These are phyloP conservation scores for Pichia californica DNA, from an alignment of 805 yeast species.

Conservation along the genomic window DNA sequence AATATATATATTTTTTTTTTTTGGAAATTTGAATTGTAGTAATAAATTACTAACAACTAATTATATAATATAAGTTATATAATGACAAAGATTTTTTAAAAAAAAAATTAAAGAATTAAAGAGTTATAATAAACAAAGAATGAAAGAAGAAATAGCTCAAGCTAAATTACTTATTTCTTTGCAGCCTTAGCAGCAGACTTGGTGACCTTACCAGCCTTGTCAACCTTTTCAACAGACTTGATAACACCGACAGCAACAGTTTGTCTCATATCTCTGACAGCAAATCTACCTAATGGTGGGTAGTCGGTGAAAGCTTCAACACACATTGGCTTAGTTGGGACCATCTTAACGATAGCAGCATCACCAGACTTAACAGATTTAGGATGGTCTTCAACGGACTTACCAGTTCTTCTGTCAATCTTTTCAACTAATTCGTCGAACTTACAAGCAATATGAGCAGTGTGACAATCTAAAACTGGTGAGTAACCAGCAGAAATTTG, in stretches of 20 bases:
- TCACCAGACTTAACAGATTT: constrained; percentile 95
- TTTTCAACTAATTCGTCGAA: constrained; percentile 75
- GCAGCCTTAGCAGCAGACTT: constrained; percentile 87
- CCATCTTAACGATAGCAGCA: constrained; percentile 88
- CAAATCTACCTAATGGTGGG: constrained; percentile 97
- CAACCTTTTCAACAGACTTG: constrained; percentile 85
- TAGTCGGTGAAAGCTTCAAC: constrained; percentile 91
- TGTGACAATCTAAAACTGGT: constrained; percentile 89
- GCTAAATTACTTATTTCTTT: constrained; percentile 49
- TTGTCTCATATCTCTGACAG: constrained; percentile 99
- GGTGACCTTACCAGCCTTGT: constrained; percentile 90
- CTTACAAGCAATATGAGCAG: constrained; percentile 89
- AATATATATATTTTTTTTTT: too few relatives aligned
- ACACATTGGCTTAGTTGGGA: constrained; percentile 88
- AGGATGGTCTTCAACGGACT: constrained; percentile 82
- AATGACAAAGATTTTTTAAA: too few relatives aligned
- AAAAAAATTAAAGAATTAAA: background rate
- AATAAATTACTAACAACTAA: too few relatives aligned
- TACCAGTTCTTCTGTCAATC: constrained; percentile 92
- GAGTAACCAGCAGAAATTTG: constrained; percentile 87
- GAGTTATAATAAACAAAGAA: background rate
- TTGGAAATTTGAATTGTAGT: too few relatives aligned
- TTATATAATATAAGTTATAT: too few relatives aligned
- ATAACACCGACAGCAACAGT: constrained; percentile 99
- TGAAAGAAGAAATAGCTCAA: background rate